Percentiles rank a stretch among this genome's conserved stretches.
These are phyloP conservation scores for Bipolaris zeicola DNA, from an alignment of 2,329 filamentous ascomycete species.

Conservation along the genomic window DNA sequence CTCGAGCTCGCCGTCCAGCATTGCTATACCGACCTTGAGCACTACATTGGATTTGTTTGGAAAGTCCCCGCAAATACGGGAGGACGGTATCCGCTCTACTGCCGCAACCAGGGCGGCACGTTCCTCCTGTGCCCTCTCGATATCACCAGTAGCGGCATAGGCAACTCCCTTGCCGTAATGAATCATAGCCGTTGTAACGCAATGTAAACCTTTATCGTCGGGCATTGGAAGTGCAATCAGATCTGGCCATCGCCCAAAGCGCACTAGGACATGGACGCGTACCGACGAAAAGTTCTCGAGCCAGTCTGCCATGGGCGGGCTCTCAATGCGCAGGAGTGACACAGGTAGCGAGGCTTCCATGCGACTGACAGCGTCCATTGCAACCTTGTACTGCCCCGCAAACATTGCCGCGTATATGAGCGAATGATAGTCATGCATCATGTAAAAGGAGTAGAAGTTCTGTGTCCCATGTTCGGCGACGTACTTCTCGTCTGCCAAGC, in stretches of 20 bases:
- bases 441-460: slow-evolving; percentile 80
- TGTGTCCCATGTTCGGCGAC: slow-evolving; percentile 62
- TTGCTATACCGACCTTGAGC: slow-evolving; percentile 62
- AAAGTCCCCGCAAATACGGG: slow-evolving; percentile 66
- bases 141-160: slow-evolving; percentile 61
- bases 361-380: slow-evolving; percentile 63
- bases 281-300: slow-evolving; percentile 73
- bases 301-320: slow-evolving; percentile 77
- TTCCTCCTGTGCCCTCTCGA: slow-evolving; percentile 62
- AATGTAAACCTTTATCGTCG: slow-evolving; percentile 65
- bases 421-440: slow-evolving; percentile 76
- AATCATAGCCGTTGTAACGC: slow-evolving; percentile 69
- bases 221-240: slow-evolving; percentile 64
- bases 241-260: slow-evolving; percentile 75
- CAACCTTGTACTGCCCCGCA: slow-evolving; percentile 66
- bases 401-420: slow-evolving; percentile 80
- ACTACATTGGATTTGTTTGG: slow-evolving; percentile 70
- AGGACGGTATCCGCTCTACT: slow-evolving; percentile 58
- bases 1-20: slow-evolving; percentile 75
- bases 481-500: slow-evolving; percentile 70
- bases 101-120: slow-evolving; percentile 60
- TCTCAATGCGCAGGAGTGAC: slow-evolving; percentile 65
- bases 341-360: slow-evolving; percentile 69
- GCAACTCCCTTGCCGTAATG: slow-evolving; percentile 74
- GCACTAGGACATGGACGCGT: slow-evolving; percentile 70